Conservation (phyloP, 768 basidiomycete genomes). For the Russula olivacea region DNA sequence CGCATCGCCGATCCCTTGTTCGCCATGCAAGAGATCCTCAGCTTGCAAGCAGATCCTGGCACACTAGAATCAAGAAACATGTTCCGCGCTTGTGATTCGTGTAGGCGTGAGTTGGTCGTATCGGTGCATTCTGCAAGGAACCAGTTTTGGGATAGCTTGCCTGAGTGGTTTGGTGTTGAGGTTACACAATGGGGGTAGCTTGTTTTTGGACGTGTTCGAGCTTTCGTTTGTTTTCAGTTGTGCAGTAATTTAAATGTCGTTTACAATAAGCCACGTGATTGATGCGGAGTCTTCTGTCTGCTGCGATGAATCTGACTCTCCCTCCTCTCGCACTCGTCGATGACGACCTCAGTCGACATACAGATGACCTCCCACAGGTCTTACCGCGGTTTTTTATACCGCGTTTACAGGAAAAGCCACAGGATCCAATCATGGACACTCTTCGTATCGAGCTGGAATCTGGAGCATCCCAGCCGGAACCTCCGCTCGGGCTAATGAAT, state of each 20-base stretch:
- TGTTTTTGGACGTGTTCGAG: background rate
- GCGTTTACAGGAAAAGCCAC: constrained; percentile 59
- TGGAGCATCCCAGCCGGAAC: background rate
- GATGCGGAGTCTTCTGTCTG: background rate
- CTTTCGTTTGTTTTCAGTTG: background rate
- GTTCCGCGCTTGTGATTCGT: constrained; percentile 22
- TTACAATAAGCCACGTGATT: background rate
- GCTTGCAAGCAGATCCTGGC: constrained; percentile 14
- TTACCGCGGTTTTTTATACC: constrained; percentile 52
- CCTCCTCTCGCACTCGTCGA: background rate
- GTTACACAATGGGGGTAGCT: constrained; percentile 17
- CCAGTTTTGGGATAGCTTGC: constrained; percentile 23
- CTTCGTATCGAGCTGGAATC: constrained; percentile 33
- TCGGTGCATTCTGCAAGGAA: constrained; percentile 22
- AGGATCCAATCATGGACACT: constrained; percentile 69
- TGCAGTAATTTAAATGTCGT: background rate
- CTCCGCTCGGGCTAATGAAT: constrained; percentile 15
- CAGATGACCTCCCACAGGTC: constrained; percentile 19
- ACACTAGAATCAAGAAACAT: constrained; percentile 13
- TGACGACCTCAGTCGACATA: background rate
- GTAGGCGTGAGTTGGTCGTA: constrained; percentile 16
- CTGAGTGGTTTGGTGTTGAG: constrained; percentile 25
- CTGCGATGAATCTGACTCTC: constrained; percentile 10
- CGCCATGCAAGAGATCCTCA: constrained; percentile 24
- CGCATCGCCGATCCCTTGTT: constrained; percentile 24